Base-by-base conservation (phyloP, 1,284 basidiomycete species). In the Neonothopanus nambi region DNA sequence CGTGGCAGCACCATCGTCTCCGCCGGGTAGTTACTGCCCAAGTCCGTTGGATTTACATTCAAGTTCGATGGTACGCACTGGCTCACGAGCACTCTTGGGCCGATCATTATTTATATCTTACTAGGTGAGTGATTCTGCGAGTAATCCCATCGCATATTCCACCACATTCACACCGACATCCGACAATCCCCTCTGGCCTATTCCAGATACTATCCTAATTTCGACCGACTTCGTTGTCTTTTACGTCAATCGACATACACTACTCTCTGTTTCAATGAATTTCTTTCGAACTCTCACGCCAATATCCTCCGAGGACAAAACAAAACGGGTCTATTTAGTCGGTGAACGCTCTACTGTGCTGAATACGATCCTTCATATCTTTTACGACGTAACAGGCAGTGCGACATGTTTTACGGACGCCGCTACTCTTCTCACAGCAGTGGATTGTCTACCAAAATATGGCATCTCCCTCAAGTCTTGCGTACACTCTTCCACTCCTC, bases 381-480 rank as follows among this genome's bases (percentile, higher is more conserved):
- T 54, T 23, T 54, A 54, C 28, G 21, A 41, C 15, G 13, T 23
- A 7, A n/a, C 39, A 13, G 9, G n/a, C 11, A 23, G 33, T 23
- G 30, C n/a, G 18, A 21, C 5, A 15, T 5, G n/a, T 26, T 15
- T 28, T 24, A 3, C 36, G 3, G 37, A 40, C 20, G 8, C 74
- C 38, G 62, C 68, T 1, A 63, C 57, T 0, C 52, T 75, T 1
- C 33, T 59, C n/a, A 49, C 48, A 11, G 69, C 73, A 1, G 63
- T 77, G 11, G 60, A 63, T 33, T 56, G 63, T 5, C 67, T 79
- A 63, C 65, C 66, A 2, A 37, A 35, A 1, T 75, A 75, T 55
- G 69, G 68, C n/a, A 59, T 76, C 7, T 15, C 60, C 3, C 62
- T 67, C 2, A 51, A 41, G 13, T 38, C 39, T 11, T 41, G 17